A percentile compares a stretch with the other conserved stretches of the same genome.
Evolutionary conservation across 2,329 filamentous ascomycete species (phyloP).

Genomic region (Aspergillus glaucus): DNA sequence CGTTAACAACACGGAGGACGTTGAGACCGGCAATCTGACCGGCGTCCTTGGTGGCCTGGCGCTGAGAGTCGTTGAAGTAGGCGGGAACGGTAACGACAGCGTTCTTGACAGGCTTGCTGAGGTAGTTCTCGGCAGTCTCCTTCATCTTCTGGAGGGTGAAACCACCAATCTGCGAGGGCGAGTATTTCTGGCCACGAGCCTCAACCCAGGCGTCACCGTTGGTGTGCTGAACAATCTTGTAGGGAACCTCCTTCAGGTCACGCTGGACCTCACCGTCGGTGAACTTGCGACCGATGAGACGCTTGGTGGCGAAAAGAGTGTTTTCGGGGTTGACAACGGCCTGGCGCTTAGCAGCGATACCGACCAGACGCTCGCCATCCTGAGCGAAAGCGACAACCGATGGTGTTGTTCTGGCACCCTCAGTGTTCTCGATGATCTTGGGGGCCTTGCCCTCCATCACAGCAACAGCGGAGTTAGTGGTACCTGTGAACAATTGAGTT

Average conservation of each 20-base stretch:
- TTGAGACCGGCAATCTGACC: constrained; percentile 94
- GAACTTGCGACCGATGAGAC: constrained; percentile 97
- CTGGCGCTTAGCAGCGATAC: constrained; percentile 96
- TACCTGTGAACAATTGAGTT: constrained; percentile 47
- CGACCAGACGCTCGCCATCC: constrained; percentile 91
- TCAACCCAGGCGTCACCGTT: constrained; percentile 97
- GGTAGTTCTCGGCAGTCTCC: constrained; percentile 92
- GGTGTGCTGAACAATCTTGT: constrained; percentile 96
- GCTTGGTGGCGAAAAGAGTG: constrained; percentile 97
- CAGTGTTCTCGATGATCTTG: constrained; percentile 95
- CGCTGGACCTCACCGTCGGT: constrained; percentile 88
- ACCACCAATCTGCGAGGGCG: constrained; percentile 94
- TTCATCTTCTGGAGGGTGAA: constrained; percentile 98
- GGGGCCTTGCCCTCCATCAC: constrained; percentile 95
- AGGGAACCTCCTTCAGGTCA: constrained; percentile 94
- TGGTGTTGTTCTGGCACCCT: constrained; percentile 86
- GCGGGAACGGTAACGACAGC: constrained; percentile 94
- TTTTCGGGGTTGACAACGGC: constrained; percentile 98
- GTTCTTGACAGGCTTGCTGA: constrained; percentile 86
- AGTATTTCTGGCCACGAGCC: constrained; percentile 91
- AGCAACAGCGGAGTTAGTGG: constrained; percentile 95
- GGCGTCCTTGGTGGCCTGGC: constrained; percentile 96
- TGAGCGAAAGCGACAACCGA: constrained; percentile 94
- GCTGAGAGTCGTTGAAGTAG: constrained; percentile 98
- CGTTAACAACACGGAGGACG: constrained; percentile 95